phyloP scores from a whole-genome alignment of 1,139 yeast species.

The Saccharomyces hybrid region DNA sequence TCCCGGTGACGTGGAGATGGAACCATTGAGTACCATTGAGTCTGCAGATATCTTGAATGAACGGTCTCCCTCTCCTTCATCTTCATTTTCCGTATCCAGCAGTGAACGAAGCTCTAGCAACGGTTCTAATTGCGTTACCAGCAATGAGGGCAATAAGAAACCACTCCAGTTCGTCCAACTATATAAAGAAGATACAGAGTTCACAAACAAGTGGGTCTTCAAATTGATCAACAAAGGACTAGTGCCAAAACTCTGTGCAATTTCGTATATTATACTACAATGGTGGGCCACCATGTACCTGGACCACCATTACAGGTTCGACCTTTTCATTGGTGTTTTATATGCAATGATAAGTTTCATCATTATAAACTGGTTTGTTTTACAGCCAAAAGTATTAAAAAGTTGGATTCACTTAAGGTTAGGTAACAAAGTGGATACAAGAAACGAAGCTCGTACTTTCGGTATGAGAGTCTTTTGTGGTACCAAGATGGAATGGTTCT shows the following conservation, averaged over 20 bases:
- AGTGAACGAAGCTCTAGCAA: neutral
- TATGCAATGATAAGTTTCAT: conserved; percentile 44
- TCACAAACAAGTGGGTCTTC: conserved; percentile 18
- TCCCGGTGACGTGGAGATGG: conserved; percentile 1
- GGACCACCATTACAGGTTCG: conserved; percentile 66
- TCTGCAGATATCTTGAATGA: neutral
- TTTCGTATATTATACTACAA: conserved; percentile 42
- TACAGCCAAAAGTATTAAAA: conserved; percentile 26
- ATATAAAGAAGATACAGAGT: conserved; percentile 13
- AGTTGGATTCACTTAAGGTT: conserved; percentile 29
- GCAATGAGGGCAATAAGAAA: neutral
- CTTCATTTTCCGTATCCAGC: neutral
- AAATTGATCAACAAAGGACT: conserved; percentile 20
- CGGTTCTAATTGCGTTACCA: neutral
- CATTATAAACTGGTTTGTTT: conserved; percentile 32
- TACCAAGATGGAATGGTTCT: conserved; percentile 41
- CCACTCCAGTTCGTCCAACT: conserved; percentile 8
- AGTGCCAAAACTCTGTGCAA: conserved; percentile 32
- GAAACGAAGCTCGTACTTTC: conserved; percentile 40
- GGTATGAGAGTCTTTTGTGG: conserved; percentile 54
- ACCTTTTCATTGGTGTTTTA: conserved; percentile 45
- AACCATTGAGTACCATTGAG: neutral
- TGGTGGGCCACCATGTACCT: conserved; percentile 74
- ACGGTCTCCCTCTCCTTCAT: neutral
- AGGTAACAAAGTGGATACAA: conserved; percentile 29